Evolutionary conservation across 208 protist species (phyloP).

Genomic region (Angomonas ambiguus): DNA sequence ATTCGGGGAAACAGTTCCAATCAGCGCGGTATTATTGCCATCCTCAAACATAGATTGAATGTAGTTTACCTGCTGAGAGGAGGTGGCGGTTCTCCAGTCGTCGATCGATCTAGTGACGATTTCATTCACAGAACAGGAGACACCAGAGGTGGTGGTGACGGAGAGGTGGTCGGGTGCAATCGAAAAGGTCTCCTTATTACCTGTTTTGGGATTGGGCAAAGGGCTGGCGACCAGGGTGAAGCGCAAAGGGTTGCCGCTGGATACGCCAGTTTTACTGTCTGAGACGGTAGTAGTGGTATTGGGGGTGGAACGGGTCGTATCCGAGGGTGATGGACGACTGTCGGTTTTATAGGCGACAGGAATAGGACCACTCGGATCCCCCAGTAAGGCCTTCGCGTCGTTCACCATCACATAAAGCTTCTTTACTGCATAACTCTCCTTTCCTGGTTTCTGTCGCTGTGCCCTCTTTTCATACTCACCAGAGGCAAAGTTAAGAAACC

Average conservation of each 20-base stretch:
- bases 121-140: constrained; percentile 26
- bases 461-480: constrained; percentile 38
- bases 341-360: constrained; percentile 41
- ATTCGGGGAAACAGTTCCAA: constrained; percentile 36
- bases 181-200: constrained; percentile 10
- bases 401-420: constrained; percentile 46
- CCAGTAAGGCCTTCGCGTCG: constrained; percentile 39
- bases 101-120: constrained; percentile 34
- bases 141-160: constrained; percentile 23
- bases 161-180: constrained; percentile 25
- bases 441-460: constrained; percentile 24
- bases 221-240: constrained; percentile 23
- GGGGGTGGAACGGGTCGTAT: constrained; percentile 1
- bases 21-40: constrained; percentile 57
- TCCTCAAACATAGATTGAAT: constrained; percentile 48
- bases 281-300: neutral
- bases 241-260: constrained; percentile 23
- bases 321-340: constrained; percentile 11
- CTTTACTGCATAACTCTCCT: constrained; percentile 23
- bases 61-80: constrained; percentile 28
- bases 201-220: constrained; percentile 6
- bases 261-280: neutral
- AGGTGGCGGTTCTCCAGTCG: constrained; percentile 31
- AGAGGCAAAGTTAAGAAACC: constrained; percentile 42
- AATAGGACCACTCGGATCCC: constrained; percentile 27